Evolutionary conservation across 2,329 filamentous ascomycete genomes (phyloP), one percentile per base, ranked within the genome.

Genomic region (Chaetomium sp.): DNA sequence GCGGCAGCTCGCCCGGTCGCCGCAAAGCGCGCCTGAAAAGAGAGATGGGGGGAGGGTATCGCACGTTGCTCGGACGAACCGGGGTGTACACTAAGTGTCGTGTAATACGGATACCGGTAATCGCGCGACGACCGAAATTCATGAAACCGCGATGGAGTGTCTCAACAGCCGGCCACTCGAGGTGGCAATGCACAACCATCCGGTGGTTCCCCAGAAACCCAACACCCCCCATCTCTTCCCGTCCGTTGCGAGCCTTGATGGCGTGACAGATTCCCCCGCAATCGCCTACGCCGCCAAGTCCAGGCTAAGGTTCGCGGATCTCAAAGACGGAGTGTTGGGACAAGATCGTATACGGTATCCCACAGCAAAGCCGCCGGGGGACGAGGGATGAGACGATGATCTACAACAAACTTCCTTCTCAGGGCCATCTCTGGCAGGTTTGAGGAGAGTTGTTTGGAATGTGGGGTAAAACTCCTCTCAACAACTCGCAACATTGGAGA

Each of bases 211-310:
- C 50, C 36, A 45, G 40, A 49, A 45, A 52, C 40, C 34, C 36
- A 45, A 52, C 40, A 33, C 36, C 50, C 50, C 55, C 11, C 38
- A 47, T 53, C 45, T 47, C 46, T 44, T 1, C 14, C 44, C 19
- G 33, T 50, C 41, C 54, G 41, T 43, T 45, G 54, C 19, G 19
- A 27, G 19, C 19, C 19, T 27, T 27, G 51, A 49, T 56, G 54
- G 54, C 49, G 50, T 50, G 41, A 50, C 27, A 35, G 40, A 35
- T 33, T 52, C 40, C 55, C 49, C 55, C 55, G 50, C 55, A 53
- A 47, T 50, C 45, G 35, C 45, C 38, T 45, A n/a, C 19, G 19
- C 19, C 19, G 38, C n/a, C 37, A 38, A 12, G 37, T 43, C 19
- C 19, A 27, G 19, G 36, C 55, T 50, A 53, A 56, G 54, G 6